Evolutionary conservation across 495 filamentous ascomycete genomes (phyloP).

Genomic region (Rhypophila decipiens): DNA sequence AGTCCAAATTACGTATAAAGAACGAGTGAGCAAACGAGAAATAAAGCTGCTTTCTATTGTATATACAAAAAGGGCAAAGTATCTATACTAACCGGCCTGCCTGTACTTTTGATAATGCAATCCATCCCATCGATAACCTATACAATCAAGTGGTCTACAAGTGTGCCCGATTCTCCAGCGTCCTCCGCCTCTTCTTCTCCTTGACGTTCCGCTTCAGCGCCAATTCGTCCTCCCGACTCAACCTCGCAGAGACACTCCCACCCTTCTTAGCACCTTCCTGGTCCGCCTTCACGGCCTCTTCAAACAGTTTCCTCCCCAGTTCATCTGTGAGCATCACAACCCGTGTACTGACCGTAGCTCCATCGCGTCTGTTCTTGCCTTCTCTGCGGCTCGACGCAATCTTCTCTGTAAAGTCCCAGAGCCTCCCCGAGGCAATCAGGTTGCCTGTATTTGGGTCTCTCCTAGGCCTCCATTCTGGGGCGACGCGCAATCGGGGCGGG

Average conservation of each 20-base stretch:
- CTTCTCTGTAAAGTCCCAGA: slow-evolving; percentile 87
- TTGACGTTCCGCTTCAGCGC: slow-evolving; percentile 26
- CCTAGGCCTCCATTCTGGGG: slow-evolving; percentile 70
- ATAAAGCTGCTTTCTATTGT: too few species aligned
- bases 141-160: too few species aligned
- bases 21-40: too few species aligned
- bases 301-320: slow-evolving; percentile 44
- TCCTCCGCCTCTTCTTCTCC: slow-evolving; percentile 35
- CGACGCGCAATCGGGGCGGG: slow-evolving; percentile 56
- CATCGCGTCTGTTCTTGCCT: slow-evolving; percentile 91
- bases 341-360: slow-evolving; percentile 78
- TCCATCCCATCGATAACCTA: too few species aligned
- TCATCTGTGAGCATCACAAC: slow-evolving; percentile 69
- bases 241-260: slow-evolving; percentile 21
- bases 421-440: slow-evolving; percentile 60
- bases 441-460: slow-evolving; percentile 54
- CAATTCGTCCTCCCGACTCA: slow-evolving; percentile 38
- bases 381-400: slow-evolving; percentile 79
- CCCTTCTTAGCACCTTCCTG: slow-evolving; percentile 20
- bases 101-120: too few species aligned
- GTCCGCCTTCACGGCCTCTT: slow-evolving; percentile 25
- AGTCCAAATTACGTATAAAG: too few species aligned
- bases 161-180: slow-evolving; percentile 39
- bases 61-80: too few species aligned
- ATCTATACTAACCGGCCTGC: too few species aligned